A percentile compares a stretch with the other conserved stretches of the same genome.
These are phyloP conservation scores for Westerdykella sp. DNA, from an alignment of 2,329 filamentous ascomycete species.

Conservation along the genomic window DNA sequence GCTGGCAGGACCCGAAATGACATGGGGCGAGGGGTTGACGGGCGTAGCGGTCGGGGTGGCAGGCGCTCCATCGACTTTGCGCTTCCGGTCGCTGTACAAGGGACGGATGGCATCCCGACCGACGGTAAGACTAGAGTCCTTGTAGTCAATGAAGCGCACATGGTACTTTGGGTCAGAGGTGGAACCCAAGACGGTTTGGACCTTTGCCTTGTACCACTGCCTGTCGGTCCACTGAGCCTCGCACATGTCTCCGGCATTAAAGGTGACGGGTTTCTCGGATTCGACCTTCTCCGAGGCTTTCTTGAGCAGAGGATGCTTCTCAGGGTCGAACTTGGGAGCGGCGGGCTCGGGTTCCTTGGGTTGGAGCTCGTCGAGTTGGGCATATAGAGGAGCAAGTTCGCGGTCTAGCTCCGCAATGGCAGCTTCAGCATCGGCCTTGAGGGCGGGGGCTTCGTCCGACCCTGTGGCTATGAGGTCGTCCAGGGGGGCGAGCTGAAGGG, in stretches of 20 bases:
- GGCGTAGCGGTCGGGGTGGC: slow-evolving; percentile 38
- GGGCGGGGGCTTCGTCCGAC: slow-evolving; percentile 70
- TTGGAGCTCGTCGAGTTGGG: slow-evolving; percentile 60
- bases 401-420: slow-evolving; percentile 74
- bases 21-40: slow-evolving; percentile 38
- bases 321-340: slow-evolving; percentile 64
- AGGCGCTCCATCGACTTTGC: slow-evolving; percentile 76
- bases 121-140: slow-evolving; percentile 75
- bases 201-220: slow-evolving; percentile 83
- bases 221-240: slow-evolving; percentile 93
- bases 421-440: slow-evolving; percentile 75
- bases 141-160: slow-evolving; percentile 89
- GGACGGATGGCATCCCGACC: slow-evolving; percentile 39
- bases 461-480: slow-evolving; percentile 71
- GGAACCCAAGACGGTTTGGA: slow-evolving; percentile 89
- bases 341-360: slow-evolving; percentile 36
- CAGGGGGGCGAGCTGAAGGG: slow-evolving; percentile 48
- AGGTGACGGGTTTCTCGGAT: slow-evolving; percentile 46
- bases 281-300: slow-evolving; percentile 39
- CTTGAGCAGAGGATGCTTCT: slow-evolving; percentile 71
- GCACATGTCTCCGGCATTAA: slow-evolving; percentile 83
- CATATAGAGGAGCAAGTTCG: slow-evolving; percentile 57
- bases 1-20: slow-evolving; percentile 61
- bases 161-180: slow-evolving; percentile 86
- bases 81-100: slow-evolving; percentile 46